phyloP scores from a whole-genome alignment of 208 protist species.

The Porcisia deanei region DNA sequence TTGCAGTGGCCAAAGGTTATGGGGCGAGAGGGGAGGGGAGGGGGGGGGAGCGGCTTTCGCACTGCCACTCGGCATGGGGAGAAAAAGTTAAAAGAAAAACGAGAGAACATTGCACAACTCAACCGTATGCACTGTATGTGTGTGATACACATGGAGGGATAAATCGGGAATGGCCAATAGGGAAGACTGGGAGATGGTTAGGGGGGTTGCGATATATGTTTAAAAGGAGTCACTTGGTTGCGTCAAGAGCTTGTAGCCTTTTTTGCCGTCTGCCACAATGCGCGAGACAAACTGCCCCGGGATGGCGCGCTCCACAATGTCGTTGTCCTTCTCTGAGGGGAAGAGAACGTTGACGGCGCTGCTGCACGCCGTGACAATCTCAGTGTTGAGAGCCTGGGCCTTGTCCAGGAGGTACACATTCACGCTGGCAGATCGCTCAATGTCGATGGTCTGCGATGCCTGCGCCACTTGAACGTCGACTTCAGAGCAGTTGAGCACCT shows the following conservation, averaged over 20 bases:
- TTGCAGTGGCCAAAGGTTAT: too few relatives aligned
- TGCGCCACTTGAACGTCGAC: conserved; percentile 66
- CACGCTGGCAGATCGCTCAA: conserved; percentile 67
- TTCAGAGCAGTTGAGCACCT: conserved; percentile 69
- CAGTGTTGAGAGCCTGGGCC: conserved; percentile 56
- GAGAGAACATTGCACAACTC: too few relatives aligned
- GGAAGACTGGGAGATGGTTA: neutral
- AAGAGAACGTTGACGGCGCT: conserved; percentile 78
- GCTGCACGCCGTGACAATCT: conserved; percentile 78
- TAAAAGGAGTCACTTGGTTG: conserved; percentile 44
- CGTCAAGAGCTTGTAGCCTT: conserved; percentile 67
- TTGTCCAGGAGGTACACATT: conserved; percentile 74
- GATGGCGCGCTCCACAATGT: conserved; percentile 71
- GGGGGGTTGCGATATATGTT: neutral
- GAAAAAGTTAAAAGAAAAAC: too few relatives aligned
- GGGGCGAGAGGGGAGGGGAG: too few relatives aligned
- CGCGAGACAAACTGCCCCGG: conserved; percentile 82
- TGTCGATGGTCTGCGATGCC: conserved; percentile 59
- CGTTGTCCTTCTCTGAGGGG: conserved; percentile 51
- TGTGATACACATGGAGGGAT: too few relatives aligned
- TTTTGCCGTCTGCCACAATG: conserved; percentile 64
- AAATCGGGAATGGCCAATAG: neutral
- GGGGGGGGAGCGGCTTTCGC: too few relatives aligned
- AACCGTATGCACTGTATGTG: too few relatives aligned
- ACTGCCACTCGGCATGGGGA: too few relatives aligned